Evolutionary conservation across 805 yeast species (phyloP).

Genomic region (Metschnikowia peoriensis): DNA sequence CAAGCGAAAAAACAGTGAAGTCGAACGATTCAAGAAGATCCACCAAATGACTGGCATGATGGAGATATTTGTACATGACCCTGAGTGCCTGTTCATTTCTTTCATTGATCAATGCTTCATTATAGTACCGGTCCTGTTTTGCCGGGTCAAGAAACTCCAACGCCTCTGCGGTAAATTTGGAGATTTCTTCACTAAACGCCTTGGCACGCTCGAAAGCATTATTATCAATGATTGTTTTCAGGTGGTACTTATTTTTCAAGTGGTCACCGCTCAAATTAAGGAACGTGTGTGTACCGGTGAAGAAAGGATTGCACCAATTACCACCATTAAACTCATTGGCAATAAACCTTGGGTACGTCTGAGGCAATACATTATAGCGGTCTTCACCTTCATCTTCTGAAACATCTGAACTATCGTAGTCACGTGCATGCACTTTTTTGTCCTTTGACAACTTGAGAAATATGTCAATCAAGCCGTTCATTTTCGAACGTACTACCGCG

Average conservation of each 20-base stretch:
- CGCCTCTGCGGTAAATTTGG: slow-evolving; percentile 40
- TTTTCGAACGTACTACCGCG: slow-evolving; percentile 32
- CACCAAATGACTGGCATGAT: slow-evolving; percentile 47
- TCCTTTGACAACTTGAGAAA: slow-evolving; percentile 33
- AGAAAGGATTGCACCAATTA: slow-evolving; percentile 73
- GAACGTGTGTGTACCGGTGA: slow-evolving; percentile 36
- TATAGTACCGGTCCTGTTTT: slow-evolving; percentile 36
- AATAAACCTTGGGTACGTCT: slow-evolving; percentile 67
- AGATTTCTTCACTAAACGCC: slow-evolving; percentile 36
- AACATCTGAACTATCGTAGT: slow-evolving; percentile 39
- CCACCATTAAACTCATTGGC: slow-evolving; percentile 71
- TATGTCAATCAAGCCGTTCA: slow-evolving; percentile 28
- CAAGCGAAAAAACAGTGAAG: slow-evolving; percentile 51
- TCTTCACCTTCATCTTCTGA: slow-evolving; percentile 37
- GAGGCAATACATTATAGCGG: slow-evolving; percentile 49
- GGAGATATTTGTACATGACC: slow-evolving; percentile 51
- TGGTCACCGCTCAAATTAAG: slow-evolving; percentile 45
- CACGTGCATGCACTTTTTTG: slow-evolving; percentile 30
- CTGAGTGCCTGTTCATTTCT: slow-evolving; percentile 55
- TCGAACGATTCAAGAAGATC: slow-evolving; percentile 61
- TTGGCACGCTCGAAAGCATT: slow-evolving; percentile 43
- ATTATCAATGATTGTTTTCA: slow-evolving; percentile 50
- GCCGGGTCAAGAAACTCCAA: slow-evolving; percentile 38
- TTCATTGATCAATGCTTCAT: slow-evolving; percentile 32
- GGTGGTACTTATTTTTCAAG: slow-evolving; percentile 38